Percentiles rank a stretch among this genome's conserved stretches.
Conservation (phyloP, 2,329 filamentous ascomycete species). For the Aspergillus persii region DNA sequence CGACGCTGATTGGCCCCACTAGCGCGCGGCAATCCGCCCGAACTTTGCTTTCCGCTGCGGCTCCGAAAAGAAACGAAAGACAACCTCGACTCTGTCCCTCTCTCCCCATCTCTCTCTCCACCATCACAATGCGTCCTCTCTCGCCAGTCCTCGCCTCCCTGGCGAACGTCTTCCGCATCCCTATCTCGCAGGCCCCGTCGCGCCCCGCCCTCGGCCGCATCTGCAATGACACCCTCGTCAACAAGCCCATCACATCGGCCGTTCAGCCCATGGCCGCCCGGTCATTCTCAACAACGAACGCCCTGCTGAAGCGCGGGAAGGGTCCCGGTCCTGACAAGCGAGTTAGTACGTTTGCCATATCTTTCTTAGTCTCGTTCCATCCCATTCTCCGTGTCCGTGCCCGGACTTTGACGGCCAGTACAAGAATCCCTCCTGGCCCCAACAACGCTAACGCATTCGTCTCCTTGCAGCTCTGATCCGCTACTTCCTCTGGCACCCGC, state of each 20-base stretch:
- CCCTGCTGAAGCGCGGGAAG: constrained; percentile 37
- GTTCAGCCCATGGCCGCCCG: constrained; percentile 20
- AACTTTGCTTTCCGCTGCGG: background rate
- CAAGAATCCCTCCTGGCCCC: background rate
- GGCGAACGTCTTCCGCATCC: constrained; percentile 45
- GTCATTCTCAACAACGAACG: constrained; percentile 41
- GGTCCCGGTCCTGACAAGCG: constrained; percentile 36
- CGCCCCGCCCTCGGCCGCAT: constrained; percentile 24
- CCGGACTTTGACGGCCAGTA: no score
- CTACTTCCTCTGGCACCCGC: constrained; percentile 68
- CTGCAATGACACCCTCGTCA: constrained; percentile 22
- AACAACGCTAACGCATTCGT: constrained; percentile 16
- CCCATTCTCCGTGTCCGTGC: no score
- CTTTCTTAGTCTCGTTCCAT: background rate
- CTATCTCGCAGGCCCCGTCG: constrained; percentile 32
- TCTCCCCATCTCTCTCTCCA: background rate
- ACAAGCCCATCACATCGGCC: constrained; percentile 23
- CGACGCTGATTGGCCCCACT: background rate
- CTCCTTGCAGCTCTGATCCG: constrained; percentile 57
- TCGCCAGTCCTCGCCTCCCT: constrained; percentile 45
- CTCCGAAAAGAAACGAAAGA: constrained; percentile 1
- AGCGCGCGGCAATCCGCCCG: background rate
- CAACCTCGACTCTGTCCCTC: no score
- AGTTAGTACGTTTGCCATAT: constrained; percentile 42
- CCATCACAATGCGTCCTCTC: constrained; percentile 32